phyloP scores from a whole-genome alignment of 2,329 filamentous ascomycete species.

The Colletotrichum liaoningense region DNA sequence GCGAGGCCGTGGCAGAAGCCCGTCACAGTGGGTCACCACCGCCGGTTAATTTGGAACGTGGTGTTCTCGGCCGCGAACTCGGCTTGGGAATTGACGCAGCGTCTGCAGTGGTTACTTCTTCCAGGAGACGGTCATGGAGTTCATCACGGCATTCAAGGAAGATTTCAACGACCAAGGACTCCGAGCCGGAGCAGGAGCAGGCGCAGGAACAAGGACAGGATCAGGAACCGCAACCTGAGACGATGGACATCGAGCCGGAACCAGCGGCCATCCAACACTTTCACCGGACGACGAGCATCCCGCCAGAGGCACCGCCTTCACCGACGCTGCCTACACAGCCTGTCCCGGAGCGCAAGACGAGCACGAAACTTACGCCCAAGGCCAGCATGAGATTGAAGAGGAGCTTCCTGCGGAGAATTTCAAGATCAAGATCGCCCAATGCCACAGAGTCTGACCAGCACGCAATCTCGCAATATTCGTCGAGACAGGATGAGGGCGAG shows the following conservation, averaged over 20 bases:
- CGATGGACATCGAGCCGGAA: slow-evolving; percentile 29
- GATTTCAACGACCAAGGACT: slow-evolving; percentile 36
- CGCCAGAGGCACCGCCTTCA: slow-evolving; percentile 43
- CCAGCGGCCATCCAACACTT: slow-evolving; percentile 47
- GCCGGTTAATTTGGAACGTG: slow-evolving; percentile 68
- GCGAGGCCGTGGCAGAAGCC: slow-evolving; percentile 66
- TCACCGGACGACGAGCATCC: slow-evolving; percentile 62
- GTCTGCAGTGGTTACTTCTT: slow-evolving; percentile 67
- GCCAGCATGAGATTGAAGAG: slow-evolving; percentile 47
- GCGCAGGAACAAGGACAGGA: background rate
- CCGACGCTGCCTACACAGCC: slow-evolving; percentile 11
- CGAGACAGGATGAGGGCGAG: slow-evolving; percentile 60
- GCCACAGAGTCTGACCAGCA: slow-evolving; percentile 52
- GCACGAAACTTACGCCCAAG: slow-evolving; percentile 37
- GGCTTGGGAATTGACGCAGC: slow-evolving; percentile 65
- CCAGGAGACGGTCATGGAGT: slow-evolving; percentile 58
- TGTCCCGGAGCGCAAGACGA: slow-evolving; percentile 5
- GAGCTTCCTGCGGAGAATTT: slow-evolving; percentile 57
- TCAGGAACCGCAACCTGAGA: background rate
- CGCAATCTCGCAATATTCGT: slow-evolving; percentile 47
- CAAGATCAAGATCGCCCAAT: slow-evolving; percentile 62
- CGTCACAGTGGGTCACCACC: slow-evolving; percentile 61
- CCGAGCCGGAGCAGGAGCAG: slow-evolving; percentile 24
- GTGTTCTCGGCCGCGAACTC: slow-evolving; percentile 69
- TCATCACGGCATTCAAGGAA: slow-evolving; percentile 48